phyloP scores from a whole-genome alignment of 805 yeast species.

The Candida incommunis region DNA sequence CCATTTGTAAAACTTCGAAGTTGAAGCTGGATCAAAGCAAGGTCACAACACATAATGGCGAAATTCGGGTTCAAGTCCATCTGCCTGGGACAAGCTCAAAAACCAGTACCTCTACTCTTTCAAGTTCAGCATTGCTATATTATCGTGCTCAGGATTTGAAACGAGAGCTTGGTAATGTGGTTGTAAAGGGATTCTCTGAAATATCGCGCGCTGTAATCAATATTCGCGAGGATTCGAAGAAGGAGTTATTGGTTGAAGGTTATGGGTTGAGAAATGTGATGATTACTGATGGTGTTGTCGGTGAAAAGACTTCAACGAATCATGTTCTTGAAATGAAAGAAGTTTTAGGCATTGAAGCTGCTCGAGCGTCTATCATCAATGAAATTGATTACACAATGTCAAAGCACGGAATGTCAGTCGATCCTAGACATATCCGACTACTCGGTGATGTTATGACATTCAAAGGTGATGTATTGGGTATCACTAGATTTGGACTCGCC shows the following conservation, averaged over 20 bases:
- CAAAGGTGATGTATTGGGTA: slow-evolving; percentile 96
- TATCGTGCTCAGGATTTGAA: slow-evolving; percentile 82
- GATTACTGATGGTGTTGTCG: slow-evolving; percentile 94
- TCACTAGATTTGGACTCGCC: slow-evolving; percentile 93
- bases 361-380: slow-evolving; percentile 78
- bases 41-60: slow-evolving; percentile 28
- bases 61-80: not conserved
- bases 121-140: slow-evolving; percentile 41
- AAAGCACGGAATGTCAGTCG: slow-evolving; percentile 99
- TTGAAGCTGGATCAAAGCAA: slow-evolving; percentile 66
- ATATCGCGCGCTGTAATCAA: slow-evolving; percentile 94
- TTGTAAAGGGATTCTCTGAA: slow-evolving; percentile 84
- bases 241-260: slow-evolving; percentile 90
- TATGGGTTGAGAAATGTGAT: slow-evolving; percentile 92
- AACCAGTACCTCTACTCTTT: slow-evolving; percentile 1
- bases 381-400: slow-evolving; percentile 98
- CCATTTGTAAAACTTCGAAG: slow-evolving; percentile 75
- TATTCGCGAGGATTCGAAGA: slow-evolving; percentile 68
- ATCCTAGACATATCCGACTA: slow-evolving; percentile 96
- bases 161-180: slow-evolving; percentile 72
- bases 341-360: slow-evolving; percentile 96
- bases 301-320: slow-evolving; percentile 75
- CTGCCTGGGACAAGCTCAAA: slow-evolving; percentile 1
- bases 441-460: slow-evolving; percentile 98
- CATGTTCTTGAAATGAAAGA: slow-evolving; percentile 81